Evolutionary conservation across 768 basidiomycete genomes (phyloP).

Genomic region (Tylopilus cervinicoccineus): DNA sequence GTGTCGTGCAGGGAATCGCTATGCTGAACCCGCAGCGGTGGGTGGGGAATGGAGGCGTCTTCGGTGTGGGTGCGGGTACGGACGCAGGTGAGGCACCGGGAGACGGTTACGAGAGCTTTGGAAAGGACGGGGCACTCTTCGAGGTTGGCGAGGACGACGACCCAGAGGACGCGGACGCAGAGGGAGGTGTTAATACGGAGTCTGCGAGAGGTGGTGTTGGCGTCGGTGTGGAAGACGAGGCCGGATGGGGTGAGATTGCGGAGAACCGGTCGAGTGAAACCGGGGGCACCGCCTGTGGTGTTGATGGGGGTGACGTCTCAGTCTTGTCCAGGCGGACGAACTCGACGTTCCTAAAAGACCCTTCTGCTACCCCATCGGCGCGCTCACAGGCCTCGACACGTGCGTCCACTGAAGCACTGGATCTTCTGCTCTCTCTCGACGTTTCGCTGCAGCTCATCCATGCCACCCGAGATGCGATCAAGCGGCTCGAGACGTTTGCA

Average conservation of each 20-base stretch:
- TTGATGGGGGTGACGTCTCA: not conserved
- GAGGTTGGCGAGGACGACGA: conserved; percentile 46
- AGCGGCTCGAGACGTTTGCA: conserved; percentile 87
- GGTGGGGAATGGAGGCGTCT: conserved; percentile 42
- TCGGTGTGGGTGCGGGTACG: not conserved
- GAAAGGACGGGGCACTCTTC: conserved; percentile 42
- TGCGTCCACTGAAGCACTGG: conserved; percentile 44
- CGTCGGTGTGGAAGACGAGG: conserved; percentile 13
- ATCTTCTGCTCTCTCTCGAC: conserved; percentile 89
- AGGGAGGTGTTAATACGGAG: not conserved
- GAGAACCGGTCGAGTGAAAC: conserved; percentile 3
- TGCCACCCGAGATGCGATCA: conserved; percentile 84
- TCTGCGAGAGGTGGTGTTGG: not conserved
- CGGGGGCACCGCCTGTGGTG: not conserved
- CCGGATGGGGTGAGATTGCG: conserved; percentile 24
- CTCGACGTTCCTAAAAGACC: conserved; percentile 3
- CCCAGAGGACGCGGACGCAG: conserved; percentile 2
- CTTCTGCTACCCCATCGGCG: not conserved
- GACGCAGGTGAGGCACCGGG: not conserved
- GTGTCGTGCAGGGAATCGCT: conserved; percentile 77
- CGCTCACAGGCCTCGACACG: conserved; percentile 19
- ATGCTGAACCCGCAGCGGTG: conserved; percentile 91
- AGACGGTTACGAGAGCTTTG: conserved; percentile 20
- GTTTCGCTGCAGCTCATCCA: conserved; percentile 90
- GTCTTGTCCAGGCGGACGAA: not conserved